A percentile compares a stretch with the other conserved stretches of the same genome.
These are phyloP conservation scores for Pythium rishiriense DNA, from an alignment of 352 stramenopile genomes.

Conservation along the genomic window DNA sequence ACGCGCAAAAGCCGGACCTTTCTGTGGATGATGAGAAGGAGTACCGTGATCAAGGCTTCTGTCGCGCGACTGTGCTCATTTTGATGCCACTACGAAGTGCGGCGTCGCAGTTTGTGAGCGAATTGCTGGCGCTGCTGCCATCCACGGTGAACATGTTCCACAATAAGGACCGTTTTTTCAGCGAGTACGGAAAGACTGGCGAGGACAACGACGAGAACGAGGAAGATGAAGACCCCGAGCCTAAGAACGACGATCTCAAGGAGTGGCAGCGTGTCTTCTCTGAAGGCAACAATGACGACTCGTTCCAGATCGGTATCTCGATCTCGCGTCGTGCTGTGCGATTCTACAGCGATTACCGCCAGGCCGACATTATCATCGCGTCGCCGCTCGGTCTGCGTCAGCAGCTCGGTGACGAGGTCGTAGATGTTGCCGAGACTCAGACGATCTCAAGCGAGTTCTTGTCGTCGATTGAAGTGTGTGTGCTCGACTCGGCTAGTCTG, in stretches of 20 bases:
- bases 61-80: constrained; percentile 66
- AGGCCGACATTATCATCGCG: constrained; percentile 74
- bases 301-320: constrained; percentile 74
- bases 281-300: constrained; percentile 80
- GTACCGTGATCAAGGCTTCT: constrained; percentile 81
- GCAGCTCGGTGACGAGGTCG: constrained; percentile 68
- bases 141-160: constrained; percentile 56
- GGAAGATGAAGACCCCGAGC: not conserved
- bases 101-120: constrained; percentile 61
- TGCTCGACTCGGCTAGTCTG: constrained; percentile 78
- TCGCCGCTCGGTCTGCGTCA: constrained; percentile 71
- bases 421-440: constrained; percentile 27
- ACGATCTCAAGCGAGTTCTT: constrained; percentile 72
- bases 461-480: constrained; percentile 77
- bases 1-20: constrained; percentile 16
- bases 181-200: constrained; percentile 50
- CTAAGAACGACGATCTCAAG: constrained; percentile 39
- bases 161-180: constrained; percentile 77
- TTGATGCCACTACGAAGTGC: constrained; percentile 68
- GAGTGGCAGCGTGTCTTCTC: constrained; percentile 78
- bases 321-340: constrained; percentile 65
- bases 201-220: constrained; percentile 28
- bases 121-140: constrained; percentile 65
- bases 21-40: constrained; percentile 50
- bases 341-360: constrained; percentile 81